These are phyloP conservation scores for Ustilago trichophora DNA, from an alignment of 1,284 basidiomycete genomes.

Conservation along the genomic window DNA sequence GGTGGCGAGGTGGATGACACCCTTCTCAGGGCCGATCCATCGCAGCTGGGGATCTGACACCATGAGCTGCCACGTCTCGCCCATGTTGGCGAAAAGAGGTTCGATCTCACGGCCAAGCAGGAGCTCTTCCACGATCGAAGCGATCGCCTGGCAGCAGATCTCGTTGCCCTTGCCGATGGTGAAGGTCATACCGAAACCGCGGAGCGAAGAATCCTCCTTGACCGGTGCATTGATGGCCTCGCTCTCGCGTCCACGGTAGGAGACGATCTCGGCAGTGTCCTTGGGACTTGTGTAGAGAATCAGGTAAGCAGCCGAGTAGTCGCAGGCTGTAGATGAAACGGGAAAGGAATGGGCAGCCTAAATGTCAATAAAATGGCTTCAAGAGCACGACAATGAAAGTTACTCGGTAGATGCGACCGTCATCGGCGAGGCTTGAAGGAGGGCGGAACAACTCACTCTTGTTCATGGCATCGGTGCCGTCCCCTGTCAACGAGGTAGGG, in stretches of 20 bases:
- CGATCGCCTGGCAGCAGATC: slow-evolving; percentile 68
- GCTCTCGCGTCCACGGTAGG: slow-evolving; percentile 39
- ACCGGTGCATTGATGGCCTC: slow-evolving; percentile 47
- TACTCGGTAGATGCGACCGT: too few species aligned
- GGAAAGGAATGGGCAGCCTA: too few species aligned
- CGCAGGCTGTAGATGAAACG: slow-evolving; percentile 71
- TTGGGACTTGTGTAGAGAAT: slow-evolving; percentile 75
- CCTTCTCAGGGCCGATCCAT: slow-evolving; percentile 79
- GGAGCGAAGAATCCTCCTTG: slow-evolving; percentile 67
- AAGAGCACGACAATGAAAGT: too few species aligned
- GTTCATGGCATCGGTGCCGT: slow-evolving; percentile 92
- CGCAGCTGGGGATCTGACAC: slow-evolving; percentile 53
- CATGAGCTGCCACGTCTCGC: slow-evolving; percentile 48
- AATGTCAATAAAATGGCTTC: too few species aligned
- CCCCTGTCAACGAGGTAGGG: slow-evolving; percentile 73
- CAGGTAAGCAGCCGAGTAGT: slow-evolving; percentile 92
- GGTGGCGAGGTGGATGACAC: slow-evolving; percentile 82
- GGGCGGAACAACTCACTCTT: too few species aligned
- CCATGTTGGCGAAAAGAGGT: slow-evolving; percentile 84
- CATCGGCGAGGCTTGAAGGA: too few species aligned
- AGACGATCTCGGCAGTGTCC: slow-evolving; percentile 30
- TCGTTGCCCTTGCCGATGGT: slow-evolving; percentile 72
- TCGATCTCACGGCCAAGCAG: slow-evolving; percentile 86
- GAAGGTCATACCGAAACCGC: slow-evolving; percentile 70
- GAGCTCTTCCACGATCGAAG: slow-evolving; percentile 71